Conservation (phyloP, 208 protist genomes). For the Naegleria lovaniensis region DNA sequence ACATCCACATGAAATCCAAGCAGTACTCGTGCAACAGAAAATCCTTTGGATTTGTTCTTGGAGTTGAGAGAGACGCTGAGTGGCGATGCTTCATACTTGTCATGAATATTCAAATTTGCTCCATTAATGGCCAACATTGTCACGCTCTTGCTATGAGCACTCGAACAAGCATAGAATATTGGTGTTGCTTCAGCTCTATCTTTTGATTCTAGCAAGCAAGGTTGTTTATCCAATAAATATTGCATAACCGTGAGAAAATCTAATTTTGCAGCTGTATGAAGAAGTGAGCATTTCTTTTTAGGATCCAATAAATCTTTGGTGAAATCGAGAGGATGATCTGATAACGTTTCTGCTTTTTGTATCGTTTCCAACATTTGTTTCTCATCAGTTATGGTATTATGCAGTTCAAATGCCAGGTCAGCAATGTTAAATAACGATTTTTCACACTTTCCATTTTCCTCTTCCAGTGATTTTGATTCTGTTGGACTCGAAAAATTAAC, state of each 20-base stretch:
- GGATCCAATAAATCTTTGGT: neutral
- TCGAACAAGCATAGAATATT: neutral
- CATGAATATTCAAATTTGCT: neutral
- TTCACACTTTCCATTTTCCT: neutral
- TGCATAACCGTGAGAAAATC: neutral
- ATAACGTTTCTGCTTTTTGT: neutral
- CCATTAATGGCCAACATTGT: neutral
- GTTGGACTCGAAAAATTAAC: neutral
- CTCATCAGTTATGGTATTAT: neutral
- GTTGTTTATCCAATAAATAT: neutral
- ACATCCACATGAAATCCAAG: neutral
- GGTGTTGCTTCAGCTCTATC: neutral
- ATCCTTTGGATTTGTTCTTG: neutral
- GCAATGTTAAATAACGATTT: neutral
- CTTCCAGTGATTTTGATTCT: neutral
- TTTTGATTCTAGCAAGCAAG: neutral
- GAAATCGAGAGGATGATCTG: neutral
- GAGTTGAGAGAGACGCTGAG: neutral
- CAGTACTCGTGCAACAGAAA: neutral
- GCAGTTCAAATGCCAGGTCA: neutral
- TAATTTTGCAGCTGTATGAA: constrained; percentile 10
- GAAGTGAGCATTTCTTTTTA: neutral
- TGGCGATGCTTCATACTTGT: constrained; percentile 4
- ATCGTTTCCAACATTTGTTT: neutral
- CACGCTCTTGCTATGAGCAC: neutral